Conservation (phyloP, 139 green algal species). For the Astrephomene gubernaculifera region DNA sequence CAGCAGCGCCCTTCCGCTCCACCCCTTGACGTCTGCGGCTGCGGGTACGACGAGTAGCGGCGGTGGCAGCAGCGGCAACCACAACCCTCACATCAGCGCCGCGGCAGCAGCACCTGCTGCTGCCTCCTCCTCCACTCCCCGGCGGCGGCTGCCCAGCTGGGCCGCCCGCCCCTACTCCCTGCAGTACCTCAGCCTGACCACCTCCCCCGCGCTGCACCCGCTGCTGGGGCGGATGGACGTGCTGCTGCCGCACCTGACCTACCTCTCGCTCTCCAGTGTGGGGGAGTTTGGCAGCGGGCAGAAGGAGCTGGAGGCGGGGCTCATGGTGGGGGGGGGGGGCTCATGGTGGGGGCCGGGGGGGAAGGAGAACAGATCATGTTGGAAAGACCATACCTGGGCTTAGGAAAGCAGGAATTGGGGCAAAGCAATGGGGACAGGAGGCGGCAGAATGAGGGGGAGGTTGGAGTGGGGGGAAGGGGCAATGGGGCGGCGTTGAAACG, state of each 20-base stretch:
- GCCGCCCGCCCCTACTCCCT: not conserved
- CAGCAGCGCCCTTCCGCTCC: not conserved
- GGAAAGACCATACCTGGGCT: too few species aligned
- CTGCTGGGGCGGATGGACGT: conserved; percentile 22
- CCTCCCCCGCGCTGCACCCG: conserved; percentile 6
- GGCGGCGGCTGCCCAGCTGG: conserved; percentile 2
- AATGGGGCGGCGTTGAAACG: not conserved
- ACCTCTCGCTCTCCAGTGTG: conserved; percentile 21
- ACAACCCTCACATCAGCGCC: too few species aligned
- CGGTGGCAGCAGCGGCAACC: not conserved
- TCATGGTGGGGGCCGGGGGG: too few species aligned
- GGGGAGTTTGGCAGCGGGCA: conserved; percentile 24
- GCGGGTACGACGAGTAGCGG: not conserved
- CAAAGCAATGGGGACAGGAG: too few species aligned
- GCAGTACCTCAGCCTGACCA: conserved; percentile 34
- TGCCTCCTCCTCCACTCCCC: not conserved
- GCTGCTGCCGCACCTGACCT: conserved; percentile 18
- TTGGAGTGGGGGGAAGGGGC: not conserved
- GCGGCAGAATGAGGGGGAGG: too few species aligned
- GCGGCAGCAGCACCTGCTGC: too few species aligned
- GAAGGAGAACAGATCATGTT: too few species aligned
- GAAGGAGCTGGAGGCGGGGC: conserved; percentile 34
- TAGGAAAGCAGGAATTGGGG: too few species aligned
- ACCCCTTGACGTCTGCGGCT: not conserved
- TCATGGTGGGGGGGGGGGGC: conserved; percentile 40